Conservation (phyloP, 2,329 filamentous ascomycete species). For the Penicillium frequentans region DNA sequence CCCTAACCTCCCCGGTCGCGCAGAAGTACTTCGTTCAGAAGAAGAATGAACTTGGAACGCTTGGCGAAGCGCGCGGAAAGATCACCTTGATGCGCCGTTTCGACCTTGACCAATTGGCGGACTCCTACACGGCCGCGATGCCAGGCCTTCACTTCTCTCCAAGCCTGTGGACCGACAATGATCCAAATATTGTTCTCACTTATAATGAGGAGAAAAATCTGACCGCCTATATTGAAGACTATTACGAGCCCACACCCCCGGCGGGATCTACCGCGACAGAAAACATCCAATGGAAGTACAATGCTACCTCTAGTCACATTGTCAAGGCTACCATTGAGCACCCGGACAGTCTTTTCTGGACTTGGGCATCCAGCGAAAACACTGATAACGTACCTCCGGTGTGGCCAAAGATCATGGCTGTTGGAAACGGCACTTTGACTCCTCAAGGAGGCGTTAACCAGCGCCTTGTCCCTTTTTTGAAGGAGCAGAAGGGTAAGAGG, state of each 20-base stretch:
- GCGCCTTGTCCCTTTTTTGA: slow-evolving; percentile 39
- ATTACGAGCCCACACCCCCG: slow-evolving; percentile 43
- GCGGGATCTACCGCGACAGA: slow-evolving; percentile 30
- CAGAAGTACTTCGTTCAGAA: slow-evolving; percentile 42
- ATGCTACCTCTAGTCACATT: slow-evolving; percentile 44
- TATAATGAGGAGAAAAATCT: slow-evolving; percentile 41
- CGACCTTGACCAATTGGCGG: slow-evolving; percentile 41
- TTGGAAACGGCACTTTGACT: slow-evolving; percentile 44
- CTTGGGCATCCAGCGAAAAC: slow-evolving; percentile 49
- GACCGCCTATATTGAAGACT: slow-evolving; percentile 53
- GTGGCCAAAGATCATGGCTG: slow-evolving; percentile 48
- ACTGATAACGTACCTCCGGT: slow-evolving; percentile 39
- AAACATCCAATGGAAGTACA: slow-evolving; percentile 49
- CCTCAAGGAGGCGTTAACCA: slow-evolving; percentile 49
- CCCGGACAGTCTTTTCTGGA: slow-evolving; percentile 48
- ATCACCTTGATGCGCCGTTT: slow-evolving; percentile 49
- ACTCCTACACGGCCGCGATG: slow-evolving; percentile 35
- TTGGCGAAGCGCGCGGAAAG: slow-evolving; percentile 39
- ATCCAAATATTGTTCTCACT: slow-evolving; percentile 39
- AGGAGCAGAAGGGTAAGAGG: slow-evolving; percentile 42
- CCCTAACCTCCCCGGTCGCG: slow-evolving; percentile 42
- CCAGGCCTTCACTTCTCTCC: slow-evolving; percentile 52
- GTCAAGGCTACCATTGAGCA: slow-evolving; percentile 35
- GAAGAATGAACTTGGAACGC: slow-evolving; percentile 35
- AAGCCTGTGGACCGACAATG: slow-evolving; percentile 46